Conservation (phyloP, 179 eudicot species). For the Silene vulgaris region DNA sequence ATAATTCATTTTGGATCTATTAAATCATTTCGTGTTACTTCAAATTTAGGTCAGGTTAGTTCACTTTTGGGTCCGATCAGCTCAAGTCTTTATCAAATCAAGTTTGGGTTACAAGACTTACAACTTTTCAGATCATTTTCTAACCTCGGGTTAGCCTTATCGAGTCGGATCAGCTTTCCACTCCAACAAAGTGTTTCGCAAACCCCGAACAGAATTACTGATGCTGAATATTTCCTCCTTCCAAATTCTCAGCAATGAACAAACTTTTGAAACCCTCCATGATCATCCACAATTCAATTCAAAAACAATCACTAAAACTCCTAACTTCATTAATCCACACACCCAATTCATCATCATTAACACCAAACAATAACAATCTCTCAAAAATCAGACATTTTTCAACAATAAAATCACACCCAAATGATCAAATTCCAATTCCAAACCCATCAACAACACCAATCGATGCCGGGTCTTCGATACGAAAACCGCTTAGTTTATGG, state of each 20-base stretch:
- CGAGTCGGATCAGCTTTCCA: too few relatives aligned
- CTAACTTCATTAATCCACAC: conserved; percentile 5
- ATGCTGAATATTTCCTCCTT: background rate
- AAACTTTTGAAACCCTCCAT: conserved; percentile 21
- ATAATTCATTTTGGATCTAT: too few relatives aligned
- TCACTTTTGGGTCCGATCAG: too few relatives aligned
- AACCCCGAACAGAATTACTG: background rate
- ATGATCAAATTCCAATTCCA: background rate
- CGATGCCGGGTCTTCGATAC: conserved; percentile 40
- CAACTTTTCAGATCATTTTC: too few relatives aligned
- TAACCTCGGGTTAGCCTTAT: too few relatives aligned
- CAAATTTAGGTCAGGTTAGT: too few relatives aligned
- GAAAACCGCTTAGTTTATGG: conserved; percentile 74
- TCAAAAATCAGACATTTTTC: conserved; percentile 20
- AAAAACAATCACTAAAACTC: conserved; percentile 10
- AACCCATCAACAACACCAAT: conserved; percentile 24
- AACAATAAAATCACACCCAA: conserved; percentile 20
- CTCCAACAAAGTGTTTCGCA: too few relatives aligned
- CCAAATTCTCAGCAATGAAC: conserved; percentile 5
- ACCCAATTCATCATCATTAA: conserved; percentile 3
- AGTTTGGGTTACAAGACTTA: too few relatives aligned
- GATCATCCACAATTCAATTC: conserved; percentile 5
- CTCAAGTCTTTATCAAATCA: too few relatives aligned
- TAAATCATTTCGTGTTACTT: too few relatives aligned
- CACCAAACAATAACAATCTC: conserved; percentile 10